A percentile compares a stretch with the other conserved stretches of the same genome.
phyloP scores from a whole-genome alignment of 2,329 filamentous ascomycete genomes.

The Furcasterigmium sp. region DNA sequence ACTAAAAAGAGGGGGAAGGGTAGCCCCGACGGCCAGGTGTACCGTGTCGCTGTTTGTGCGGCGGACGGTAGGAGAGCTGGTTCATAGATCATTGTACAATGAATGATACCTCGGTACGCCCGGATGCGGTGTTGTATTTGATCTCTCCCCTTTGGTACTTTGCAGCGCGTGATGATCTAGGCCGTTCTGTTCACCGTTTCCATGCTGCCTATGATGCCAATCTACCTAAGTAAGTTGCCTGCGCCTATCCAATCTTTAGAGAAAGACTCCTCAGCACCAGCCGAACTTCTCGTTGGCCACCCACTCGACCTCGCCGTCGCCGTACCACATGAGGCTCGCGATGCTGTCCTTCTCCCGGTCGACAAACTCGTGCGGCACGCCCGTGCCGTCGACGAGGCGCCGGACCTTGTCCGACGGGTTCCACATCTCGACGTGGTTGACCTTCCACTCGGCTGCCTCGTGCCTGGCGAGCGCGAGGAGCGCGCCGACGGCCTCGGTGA shows the following conservation, averaged over 20 bases:
- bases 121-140: constrained; percentile 4
- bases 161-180: background rate
- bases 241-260: background rate
- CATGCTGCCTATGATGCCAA: background rate
- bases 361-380: constrained; percentile 44
- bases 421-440: constrained; percentile 73
- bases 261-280: constrained; percentile 54
- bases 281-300: constrained; percentile 71
- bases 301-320: constrained; percentile 60
- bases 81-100: constrained; percentile 12
- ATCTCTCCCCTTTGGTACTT: background rate
- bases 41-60: background rate
- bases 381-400: constrained; percentile 38
- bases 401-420: constrained; percentile 60
- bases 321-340: constrained; percentile 68
- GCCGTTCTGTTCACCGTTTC: background rate
- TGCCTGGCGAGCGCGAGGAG: constrained; percentile 62
- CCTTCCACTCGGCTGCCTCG: constrained; percentile 67
- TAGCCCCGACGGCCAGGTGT: constrained; percentile 5
- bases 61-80: constrained; percentile 6
- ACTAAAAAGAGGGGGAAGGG: constrained; percentile 8
- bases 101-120: constrained; percentile 14
- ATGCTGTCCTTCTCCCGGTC: constrained; percentile 63
- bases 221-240: background rate
- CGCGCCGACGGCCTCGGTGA: constrained; percentile 50